Evolutionary conservation across 257 asterid species (phyloP).

Genomic region (Salvia rosmarinus): DNA sequence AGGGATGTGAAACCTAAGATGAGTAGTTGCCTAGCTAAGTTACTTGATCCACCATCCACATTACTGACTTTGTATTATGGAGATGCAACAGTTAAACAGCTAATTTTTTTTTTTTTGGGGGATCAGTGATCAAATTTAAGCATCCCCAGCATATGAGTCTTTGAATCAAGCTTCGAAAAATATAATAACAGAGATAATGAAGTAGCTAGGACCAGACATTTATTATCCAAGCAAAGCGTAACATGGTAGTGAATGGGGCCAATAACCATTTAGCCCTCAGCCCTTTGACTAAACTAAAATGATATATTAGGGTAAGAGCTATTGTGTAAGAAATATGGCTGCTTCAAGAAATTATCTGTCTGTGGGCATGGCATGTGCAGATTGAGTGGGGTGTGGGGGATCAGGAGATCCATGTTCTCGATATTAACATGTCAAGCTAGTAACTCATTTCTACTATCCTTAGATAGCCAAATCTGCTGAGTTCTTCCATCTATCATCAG

Average conservation of each 20-base stretch:
- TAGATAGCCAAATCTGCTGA: conserved; percentile 10
- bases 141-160: not conserved
- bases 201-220: conserved; percentile 9
- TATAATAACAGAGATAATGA: not conserved
- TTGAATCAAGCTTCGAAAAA: not conserved
- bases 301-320: not conserved
- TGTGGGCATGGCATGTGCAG: not conserved
- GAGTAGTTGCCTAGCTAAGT: not conserved
- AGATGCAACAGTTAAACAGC: not conserved
- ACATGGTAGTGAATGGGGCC: not conserved
- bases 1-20: not conserved
- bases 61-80: not conserved
- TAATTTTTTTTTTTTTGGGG: not conserved
- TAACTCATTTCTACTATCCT: conserved; percentile 17
- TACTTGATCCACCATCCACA: not conserved
- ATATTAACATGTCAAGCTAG: not conserved
- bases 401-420: conserved; percentile 6
- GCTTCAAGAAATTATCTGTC: not conserved
- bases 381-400: too few relatives aligned
- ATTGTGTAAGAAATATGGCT: not conserved
- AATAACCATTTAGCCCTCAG: not conserved
- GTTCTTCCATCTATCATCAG: not conserved
- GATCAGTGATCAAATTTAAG: conserved; percentile 11
- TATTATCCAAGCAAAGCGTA: not conserved
- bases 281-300: not conserved